These are phyloP conservation scores for Cronartium ribicola DNA, from an alignment of 1,284 basidiomycete genomes.

Conservation along the genomic window DNA sequence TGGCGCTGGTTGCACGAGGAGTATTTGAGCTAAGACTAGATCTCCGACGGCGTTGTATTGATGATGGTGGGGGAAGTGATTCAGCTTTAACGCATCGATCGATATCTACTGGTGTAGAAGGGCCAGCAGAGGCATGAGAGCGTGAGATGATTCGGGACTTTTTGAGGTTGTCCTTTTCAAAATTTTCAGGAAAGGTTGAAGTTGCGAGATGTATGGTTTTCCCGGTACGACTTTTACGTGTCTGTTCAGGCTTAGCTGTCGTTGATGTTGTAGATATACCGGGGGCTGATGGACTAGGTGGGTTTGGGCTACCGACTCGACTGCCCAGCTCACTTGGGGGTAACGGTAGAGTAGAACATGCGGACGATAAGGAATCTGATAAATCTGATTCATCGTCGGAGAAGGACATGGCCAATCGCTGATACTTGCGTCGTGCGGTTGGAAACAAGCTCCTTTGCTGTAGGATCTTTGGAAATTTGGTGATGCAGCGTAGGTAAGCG, in stretches of 20 bases:
- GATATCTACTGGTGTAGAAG: conserved; percentile 17
- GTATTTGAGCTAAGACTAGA: conserved; percentile 10
- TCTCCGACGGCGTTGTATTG: conserved; percentile 15
- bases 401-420: conserved; percentile 21
- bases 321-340: conserved; percentile 42
- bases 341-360: conserved; percentile 40
- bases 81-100: conserved; percentile 26
- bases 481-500: too few relatives aligned
- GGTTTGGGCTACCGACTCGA: conserved; percentile 32
- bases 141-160: conserved; percentile 15
- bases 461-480: too few relatives aligned
- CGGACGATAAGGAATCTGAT: conserved; percentile 39
- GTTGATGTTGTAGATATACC: conserved; percentile 17
- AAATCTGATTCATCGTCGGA: conserved; percentile 42
- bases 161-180: conserved; percentile 28
- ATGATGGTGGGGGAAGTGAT: conserved; percentile 33
- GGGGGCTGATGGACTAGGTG: conserved; percentile 27
- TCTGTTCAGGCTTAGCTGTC: conserved; percentile 26
- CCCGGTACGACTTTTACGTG: conserved; percentile 21
- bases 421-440: too few relatives aligned
- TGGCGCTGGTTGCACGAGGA: conserved; percentile 26
- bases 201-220: conserved; percentile 22
- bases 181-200: conserved; percentile 14
- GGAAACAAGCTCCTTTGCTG: too few relatives aligned
- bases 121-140: conserved; percentile 12